phyloP scores from a whole-genome alignment of 169 alveolate species.

The Besnoitia besnoiti region DNA sequence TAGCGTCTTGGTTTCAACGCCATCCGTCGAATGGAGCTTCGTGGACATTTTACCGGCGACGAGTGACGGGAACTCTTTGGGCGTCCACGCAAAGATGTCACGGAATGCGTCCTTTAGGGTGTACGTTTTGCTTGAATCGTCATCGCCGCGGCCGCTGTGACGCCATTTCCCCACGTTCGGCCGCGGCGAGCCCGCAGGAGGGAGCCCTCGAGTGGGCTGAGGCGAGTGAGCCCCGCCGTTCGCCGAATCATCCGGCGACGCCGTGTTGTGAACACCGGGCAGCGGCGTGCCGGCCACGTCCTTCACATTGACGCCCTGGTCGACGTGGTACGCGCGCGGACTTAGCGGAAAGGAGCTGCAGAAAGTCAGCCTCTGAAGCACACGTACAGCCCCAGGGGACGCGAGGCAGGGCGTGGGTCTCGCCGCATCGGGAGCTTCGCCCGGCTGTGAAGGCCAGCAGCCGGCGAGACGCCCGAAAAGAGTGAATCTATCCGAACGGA shows the following conservation, averaged over 20 bases:
- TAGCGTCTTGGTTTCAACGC: no score
- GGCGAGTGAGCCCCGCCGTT: no score
- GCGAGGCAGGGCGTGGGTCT: no score
- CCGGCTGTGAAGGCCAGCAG: no score
- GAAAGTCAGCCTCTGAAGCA: not conserved
- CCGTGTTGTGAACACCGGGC: constrained; percentile 10
- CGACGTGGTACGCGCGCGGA: not conserved
- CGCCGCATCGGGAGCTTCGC: no score
- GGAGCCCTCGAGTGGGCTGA: not conserved
- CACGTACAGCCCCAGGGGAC: no score
- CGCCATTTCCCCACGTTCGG: not conserved
- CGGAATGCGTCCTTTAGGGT: not conserved
- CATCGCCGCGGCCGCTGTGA: not conserved
- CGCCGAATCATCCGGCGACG: not conserved
- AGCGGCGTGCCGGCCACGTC: not conserved
- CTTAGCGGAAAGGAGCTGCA: not conserved
- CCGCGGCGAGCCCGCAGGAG: not conserved
- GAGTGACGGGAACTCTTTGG: not conserved
- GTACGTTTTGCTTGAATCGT: not conserved
- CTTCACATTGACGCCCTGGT: constrained; percentile 12
- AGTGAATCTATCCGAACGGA: no score
- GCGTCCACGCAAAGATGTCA: constrained; percentile 1
- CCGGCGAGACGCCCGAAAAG: no score
- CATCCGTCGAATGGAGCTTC: no score
- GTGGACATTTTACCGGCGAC: not conserved